These are phyloP conservation scores for Fistulinella prunicolor DNA, from an alignment of 768 basidiomycete genomes.

Conservation along the genomic window DNA sequence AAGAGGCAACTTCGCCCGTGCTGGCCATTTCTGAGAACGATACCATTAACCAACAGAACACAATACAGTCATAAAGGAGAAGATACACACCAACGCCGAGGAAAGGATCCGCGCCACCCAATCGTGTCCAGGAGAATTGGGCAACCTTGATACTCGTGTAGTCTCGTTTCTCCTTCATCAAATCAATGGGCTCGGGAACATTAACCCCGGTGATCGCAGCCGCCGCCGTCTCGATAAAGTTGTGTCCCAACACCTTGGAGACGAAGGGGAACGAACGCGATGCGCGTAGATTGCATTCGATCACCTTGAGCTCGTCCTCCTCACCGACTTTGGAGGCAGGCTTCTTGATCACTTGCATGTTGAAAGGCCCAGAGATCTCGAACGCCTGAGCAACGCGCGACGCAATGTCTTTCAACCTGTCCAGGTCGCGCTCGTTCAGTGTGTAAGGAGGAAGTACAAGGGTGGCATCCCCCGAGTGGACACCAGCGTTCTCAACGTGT, in stretches of 20 bases:
- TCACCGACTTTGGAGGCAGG: slow-evolving; percentile 48
- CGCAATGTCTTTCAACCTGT: slow-evolving; percentile 87
- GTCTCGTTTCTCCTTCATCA: slow-evolving; percentile 86
- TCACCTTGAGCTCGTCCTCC: slow-evolving; percentile 84
- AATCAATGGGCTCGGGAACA: slow-evolving; percentile 87
- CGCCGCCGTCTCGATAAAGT: slow-evolving; percentile 94
- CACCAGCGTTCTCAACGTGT: slow-evolving; percentile 98
- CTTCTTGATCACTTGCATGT: slow-evolving; percentile 98
- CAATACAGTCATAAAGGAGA: too few species aligned
- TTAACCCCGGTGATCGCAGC: slow-evolving; percentile 81
- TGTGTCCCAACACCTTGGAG: slow-evolving; percentile 94
- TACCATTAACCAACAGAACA: too few species aligned
- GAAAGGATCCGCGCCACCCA: slow-evolving; percentile 96
- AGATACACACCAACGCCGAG: slow-evolving; percentile 86
- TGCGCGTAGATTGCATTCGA: slow-evolving; percentile 97
- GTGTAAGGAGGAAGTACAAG: slow-evolving; percentile 95
- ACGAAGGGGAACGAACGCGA: slow-evolving; percentile 99
- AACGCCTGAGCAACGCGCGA: slow-evolving; percentile 94
- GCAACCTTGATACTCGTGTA: slow-evolving; percentile 97
- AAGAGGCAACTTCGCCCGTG: slow-evolving; percentile 96
- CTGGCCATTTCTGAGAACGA: slow-evolving; percentile 83
- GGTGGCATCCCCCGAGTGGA: slow-evolving; percentile 98
- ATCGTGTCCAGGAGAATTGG: slow-evolving; percentile 96
- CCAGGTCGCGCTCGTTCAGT: slow-evolving; percentile 69
- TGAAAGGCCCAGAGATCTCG: slow-evolving; percentile 96